These are phyloP conservation scores for Hibiscus mutabilis DNA, from an alignment of 345 rosid genomes.

Conservation along the genomic window DNA sequence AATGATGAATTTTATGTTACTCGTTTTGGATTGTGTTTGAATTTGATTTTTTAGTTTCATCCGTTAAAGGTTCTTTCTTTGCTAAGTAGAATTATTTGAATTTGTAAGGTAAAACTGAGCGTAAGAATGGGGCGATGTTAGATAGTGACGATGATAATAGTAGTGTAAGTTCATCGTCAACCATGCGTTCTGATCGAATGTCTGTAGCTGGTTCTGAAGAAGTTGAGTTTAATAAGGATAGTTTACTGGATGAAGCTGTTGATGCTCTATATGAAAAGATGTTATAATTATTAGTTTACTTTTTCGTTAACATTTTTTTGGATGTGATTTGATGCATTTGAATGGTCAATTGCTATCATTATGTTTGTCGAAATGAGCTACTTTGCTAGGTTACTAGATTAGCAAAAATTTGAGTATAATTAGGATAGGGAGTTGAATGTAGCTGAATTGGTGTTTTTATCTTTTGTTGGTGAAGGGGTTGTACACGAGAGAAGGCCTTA, in stretches of 20 bases:
- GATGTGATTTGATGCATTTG: background rate
- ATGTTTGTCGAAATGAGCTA: background rate
- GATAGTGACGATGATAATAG: constrained; percentile 80
- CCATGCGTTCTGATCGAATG: constrained; percentile 46
- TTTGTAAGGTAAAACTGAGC: no score
- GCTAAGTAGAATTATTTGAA: no score
- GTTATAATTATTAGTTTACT: constrained; percentile 19
- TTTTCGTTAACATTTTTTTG: background rate
- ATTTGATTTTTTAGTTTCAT: background rate
- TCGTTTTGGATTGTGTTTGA: no score
- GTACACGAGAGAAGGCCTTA: constrained; percentile 84
- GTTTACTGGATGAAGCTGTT: constrained; percentile 63
- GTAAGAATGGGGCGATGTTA: constrained; percentile 44
- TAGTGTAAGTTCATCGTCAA: constrained; percentile 73
- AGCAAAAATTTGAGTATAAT: background rate
- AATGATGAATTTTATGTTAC: no score
- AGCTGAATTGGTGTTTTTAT: constrained; percentile 8
- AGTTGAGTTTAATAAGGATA: constrained; percentile 55
- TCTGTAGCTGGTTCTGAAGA: constrained; percentile 49
- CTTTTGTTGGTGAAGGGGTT: constrained; percentile 43
- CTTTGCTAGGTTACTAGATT: background rate
- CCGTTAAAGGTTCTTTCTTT: background rate
- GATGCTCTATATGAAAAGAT: constrained; percentile 66
- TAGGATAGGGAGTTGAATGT: background rate
- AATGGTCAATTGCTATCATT: background rate